A percentile compares a stretch with the other conserved stretches of the same genome.
Evolutionary conservation across 108 stramenopile species (phyloP).

Genomic region (Nitzschia palea): DNA sequence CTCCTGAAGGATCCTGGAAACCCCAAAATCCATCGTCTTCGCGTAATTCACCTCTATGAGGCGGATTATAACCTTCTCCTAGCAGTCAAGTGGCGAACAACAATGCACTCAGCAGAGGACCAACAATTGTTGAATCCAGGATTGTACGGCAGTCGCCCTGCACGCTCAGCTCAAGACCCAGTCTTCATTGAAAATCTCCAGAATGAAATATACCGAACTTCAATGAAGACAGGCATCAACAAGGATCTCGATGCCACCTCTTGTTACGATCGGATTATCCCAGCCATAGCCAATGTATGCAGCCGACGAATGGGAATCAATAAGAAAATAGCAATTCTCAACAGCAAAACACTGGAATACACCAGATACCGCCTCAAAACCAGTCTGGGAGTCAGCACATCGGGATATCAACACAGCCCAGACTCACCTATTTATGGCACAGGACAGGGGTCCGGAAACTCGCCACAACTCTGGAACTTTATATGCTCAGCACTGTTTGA

Average conservation of each 20-base stretch:
- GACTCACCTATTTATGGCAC: background rate
- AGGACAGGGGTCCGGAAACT: background rate
- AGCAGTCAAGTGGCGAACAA: background rate
- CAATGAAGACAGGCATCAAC: background rate
- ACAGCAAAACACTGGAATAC: background rate
- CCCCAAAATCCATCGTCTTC: background rate
- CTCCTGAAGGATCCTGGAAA: background rate
- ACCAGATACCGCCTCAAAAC: background rate
- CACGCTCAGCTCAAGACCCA: background rate
- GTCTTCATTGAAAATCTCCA: background rate
- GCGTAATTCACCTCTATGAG: conserved; percentile 6
- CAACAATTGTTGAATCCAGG: background rate
- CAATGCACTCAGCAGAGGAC: background rate
- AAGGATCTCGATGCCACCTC: no score
- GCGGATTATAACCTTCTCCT: background rate
- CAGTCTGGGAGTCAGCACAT: background rate
- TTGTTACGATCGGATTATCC: no score
- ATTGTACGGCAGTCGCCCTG: background rate
- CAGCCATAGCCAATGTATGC: no score
- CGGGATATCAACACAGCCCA: background rate
- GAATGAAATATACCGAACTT: background rate
- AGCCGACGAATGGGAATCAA: no score
- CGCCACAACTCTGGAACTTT: background rate
- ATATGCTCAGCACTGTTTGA: background rate
- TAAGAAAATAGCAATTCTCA: background rate